phyloP scores from a whole-genome alignment of 2,329 filamentous ascomycete species.

The Cladorrhinum sp. region DNA sequence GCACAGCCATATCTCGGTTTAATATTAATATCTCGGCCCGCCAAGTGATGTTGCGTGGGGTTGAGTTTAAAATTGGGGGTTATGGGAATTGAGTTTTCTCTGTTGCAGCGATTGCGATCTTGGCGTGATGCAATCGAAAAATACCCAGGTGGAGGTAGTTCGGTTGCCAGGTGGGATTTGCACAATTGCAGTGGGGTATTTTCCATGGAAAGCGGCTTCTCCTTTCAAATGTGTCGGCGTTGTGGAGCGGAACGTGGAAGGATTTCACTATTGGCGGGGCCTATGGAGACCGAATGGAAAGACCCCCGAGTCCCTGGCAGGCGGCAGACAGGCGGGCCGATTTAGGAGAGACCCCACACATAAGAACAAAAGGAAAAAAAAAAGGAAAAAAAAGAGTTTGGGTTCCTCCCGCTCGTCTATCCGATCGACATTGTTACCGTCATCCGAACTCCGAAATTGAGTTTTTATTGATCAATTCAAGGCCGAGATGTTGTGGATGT shows the following conservation, averaged over 20 bases:
- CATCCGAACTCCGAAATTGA: too few relatives aligned
- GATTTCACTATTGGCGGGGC: background rate
- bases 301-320: background rate
- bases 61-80: too few relatives aligned
- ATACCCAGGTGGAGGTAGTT: background rate
- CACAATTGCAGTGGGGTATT: constrained; percentile 8
- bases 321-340: too few relatives aligned
- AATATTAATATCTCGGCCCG: too few relatives aligned
- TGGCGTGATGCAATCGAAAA: background rate
- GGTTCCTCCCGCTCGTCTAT: too few relatives aligned
- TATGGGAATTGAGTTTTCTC: too few relatives aligned
- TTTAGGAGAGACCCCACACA: too few relatives aligned
- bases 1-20: background rate
- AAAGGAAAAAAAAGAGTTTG: too few relatives aligned
- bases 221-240: background rate
- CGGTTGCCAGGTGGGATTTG: constrained; percentile 14
- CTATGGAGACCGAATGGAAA: background rate
- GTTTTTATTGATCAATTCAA: too few relatives aligned
- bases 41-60: background rate
- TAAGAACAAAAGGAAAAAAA: too few relatives aligned
- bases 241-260: background rate
- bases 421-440: too few relatives aligned
- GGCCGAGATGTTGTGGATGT: too few relatives aligned
- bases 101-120: background rate
- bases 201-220: constrained; percentile 12